These are phyloP conservation scores for Usnea hakonensis DNA, from an alignment of 495 filamentous ascomycete species.

Conservation along the genomic window DNA sequence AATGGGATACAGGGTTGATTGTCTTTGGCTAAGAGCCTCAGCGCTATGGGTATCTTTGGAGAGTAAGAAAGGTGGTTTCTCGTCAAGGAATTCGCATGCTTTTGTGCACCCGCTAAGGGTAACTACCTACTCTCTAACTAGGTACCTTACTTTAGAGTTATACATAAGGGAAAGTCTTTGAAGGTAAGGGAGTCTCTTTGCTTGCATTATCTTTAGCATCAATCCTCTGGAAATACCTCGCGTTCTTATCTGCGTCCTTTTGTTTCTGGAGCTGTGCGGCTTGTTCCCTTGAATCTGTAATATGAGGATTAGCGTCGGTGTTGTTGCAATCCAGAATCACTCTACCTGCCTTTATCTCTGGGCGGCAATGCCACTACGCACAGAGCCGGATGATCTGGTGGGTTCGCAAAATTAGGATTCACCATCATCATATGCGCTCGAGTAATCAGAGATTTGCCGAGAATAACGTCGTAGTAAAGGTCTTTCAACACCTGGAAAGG, in stretches of 20 bases:
- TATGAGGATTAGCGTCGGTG: not conserved
- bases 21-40: too few species aligned
- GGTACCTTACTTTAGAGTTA: too few species aligned
- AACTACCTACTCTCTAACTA: too few species aligned
- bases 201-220: too few species aligned
- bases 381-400: conserved; percentile 1
- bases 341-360: conserved; percentile 6
- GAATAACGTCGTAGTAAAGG: conserved; percentile 4
- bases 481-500: conserved; percentile 5
- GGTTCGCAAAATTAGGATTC: conserved; percentile 5
- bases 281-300: conserved; percentile 6
- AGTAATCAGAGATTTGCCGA: conserved; percentile 2
- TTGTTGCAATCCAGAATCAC: not conserved
- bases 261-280: conserved; percentile 3
- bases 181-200: too few species aligned
- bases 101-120: too few species aligned
- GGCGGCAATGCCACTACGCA: conserved; percentile 5
- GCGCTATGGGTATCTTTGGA: too few species aligned
- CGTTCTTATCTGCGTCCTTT: conserved; percentile 1
- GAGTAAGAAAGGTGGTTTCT: too few species aligned
- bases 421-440: conserved; percentile 12
- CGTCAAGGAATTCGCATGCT: too few species aligned
- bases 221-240: too few species aligned
- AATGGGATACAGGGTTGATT: too few species aligned
- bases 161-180: too few species aligned